Evolutionary conservation across 192 early-diverging fungal genomes (phyloP), one percentile per base, ranked within the genome.

Genomic region (Endogone sp.): DNA sequence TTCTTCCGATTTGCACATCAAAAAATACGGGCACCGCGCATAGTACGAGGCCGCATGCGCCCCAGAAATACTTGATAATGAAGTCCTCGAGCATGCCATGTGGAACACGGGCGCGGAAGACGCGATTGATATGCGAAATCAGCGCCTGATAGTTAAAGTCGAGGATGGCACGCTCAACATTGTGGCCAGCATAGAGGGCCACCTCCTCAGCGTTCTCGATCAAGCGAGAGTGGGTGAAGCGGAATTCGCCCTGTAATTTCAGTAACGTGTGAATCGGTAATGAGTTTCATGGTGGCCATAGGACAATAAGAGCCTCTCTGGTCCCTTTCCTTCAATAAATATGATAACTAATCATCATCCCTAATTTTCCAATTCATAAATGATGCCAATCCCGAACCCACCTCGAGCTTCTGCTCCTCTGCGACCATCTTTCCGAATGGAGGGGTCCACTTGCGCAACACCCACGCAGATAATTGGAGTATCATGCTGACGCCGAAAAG

Each of bases 61-160:
- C 93, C 96, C 96, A 98, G 65, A 95, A 92, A 81, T 99, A 99
- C 77, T 99, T 99, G 80, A 99, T 94, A 26, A 98, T 84, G 83
- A 97, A 98, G 79, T 98, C 96, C 77, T 98, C 97, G 59, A 97
- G 79, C 95, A 98, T 97, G 25, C 91, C 86, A 75, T 98, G 92
- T 75, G 90, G 91, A 64, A 99, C 90, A 28, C 93, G 89, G 68
- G 91, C 84, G 23, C 86, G 88, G 81, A 92, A 94, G 31, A 95
- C 87, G 60, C 85, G 85, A 74, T 93, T 93, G 74, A 98, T 84
- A 73, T 99, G 97, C 56, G 85, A 85, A 58, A 95, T 88, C 26
- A 99, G 84, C 10, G 85, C 83, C 74, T 84, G 77, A 75, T 95
- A 99, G 62, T 84, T 85, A 56, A 83, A 82, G 63, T 94, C 87